Percentiles rank a stretch among this genome's conserved stretches.
Conservation (phyloP, 2,329 filamentous ascomycete genomes). For the Sporothrix phasma region DNA sequence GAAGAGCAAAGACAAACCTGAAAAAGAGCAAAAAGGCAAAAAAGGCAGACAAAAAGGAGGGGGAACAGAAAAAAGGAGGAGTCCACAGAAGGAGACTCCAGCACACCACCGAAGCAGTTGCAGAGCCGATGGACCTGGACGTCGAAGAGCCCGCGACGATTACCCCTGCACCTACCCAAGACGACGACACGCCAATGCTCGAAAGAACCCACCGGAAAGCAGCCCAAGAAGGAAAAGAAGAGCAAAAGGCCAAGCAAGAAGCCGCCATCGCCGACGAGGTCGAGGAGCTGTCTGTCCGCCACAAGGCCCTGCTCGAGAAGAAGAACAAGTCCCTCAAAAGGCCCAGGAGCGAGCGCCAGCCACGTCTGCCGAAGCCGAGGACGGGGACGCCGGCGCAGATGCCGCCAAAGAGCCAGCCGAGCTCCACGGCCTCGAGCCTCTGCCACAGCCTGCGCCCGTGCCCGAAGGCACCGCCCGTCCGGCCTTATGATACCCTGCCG, state of each 20-base stretch:
- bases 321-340: slow-evolving; percentile 45
- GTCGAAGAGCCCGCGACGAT: not conserved
- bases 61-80: slow-evolving; percentile 24
- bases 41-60: slow-evolving; percentile 19
- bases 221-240: slow-evolving; percentile 18
- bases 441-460: slow-evolving; percentile 66
- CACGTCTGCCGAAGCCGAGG: slow-evolving; percentile 19
- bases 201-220: slow-evolving; percentile 26
- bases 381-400: slow-evolving; percentile 4
- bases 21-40: not conserved
- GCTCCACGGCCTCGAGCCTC: slow-evolving; percentile 64
- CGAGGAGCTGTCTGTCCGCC: slow-evolving; percentile 26
- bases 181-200: slow-evolving; percentile 17
- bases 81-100: slow-evolving; percentile 23
- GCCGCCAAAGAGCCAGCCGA: slow-evolving; percentile 24
- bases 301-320: slow-evolving; percentile 46
- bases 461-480: slow-evolving; percentile 48
- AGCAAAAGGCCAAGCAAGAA: slow-evolving; percentile 25
- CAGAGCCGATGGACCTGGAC: slow-evolving; percentile 1
- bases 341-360: slow-evolving; percentile 25
- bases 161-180: not conserved
- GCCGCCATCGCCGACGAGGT: slow-evolving; percentile 14
- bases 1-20: not conserved
- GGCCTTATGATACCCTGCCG: slow-evolving; percentile 69
- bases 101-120: not conserved